Percentiles rank a stretch among this genome's conserved stretches.
phyloP scores from a whole-genome alignment of 345 rosid genomes.

The Raphanus sativus region DNA sequence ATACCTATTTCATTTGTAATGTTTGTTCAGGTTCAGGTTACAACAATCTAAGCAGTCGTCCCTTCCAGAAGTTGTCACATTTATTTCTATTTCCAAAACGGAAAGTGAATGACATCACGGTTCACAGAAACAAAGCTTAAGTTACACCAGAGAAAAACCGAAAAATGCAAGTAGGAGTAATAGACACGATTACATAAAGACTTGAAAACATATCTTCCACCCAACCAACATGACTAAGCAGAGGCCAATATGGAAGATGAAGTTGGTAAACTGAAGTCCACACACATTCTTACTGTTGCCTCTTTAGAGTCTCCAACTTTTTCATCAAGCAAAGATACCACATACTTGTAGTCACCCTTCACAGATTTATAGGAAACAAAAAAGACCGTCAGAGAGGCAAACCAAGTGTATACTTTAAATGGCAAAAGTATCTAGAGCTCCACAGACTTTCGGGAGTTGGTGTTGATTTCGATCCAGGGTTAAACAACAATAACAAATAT shows the following conservation, averaged over 20 bases:
- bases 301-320: neutral
- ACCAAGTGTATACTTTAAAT: neutral
- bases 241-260: neutral
- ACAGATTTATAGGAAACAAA: neutral
- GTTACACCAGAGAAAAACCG: neutral
- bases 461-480: neutral
- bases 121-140: neutral
- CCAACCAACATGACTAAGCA: neutral
- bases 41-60: neutral
- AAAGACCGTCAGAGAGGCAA: neutral
- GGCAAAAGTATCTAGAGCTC: neutral
- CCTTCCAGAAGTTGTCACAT: neutral
- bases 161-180: neutral
- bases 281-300: neutral
- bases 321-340: neutral
- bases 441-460: neutral
- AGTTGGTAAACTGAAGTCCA: neutral
- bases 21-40: neutral
- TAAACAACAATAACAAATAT: neutral
- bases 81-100: neutral
- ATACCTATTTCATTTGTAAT: neutral
- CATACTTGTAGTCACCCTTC: constrained; percentile 11
- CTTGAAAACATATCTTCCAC: neutral
- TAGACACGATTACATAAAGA: neutral
- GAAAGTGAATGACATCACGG: neutral